Base-by-base conservation (phyloP, 192 early-diverging fungal species). In the Thoreauomyces humboldtii region DNA sequence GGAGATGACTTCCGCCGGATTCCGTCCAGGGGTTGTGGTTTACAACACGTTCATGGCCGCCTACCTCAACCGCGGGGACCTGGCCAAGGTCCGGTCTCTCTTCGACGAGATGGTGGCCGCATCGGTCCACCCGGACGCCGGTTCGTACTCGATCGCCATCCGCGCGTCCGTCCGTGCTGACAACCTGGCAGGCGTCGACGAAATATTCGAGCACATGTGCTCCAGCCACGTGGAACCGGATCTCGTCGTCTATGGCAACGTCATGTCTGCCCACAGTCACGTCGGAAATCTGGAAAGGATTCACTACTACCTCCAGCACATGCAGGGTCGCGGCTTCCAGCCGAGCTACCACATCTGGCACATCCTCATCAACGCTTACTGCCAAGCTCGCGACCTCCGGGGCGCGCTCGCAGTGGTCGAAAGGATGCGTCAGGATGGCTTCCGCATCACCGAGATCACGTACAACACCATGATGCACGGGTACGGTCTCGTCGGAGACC, bases 401-500 rank as follows among this genome's bases (percentile, higher is more conserved):
- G 63, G 35, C 22, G 73, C 73, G 7, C n/a, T 17, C 21, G 42
- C 36, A 17, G 22, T 69, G 21, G 56, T 65, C 7, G 36, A 69
- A 22, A 15, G 51, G 24, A 70, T 74, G 67, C 7, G 27, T n/a
- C 19, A n/a, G 24, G 24, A 34, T 1, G 55, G 57, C 9, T 42
- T 53, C 15, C 35, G 15, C 17, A 21, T 36, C 5, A 48, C 47
- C 21, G 38, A 37, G 11, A n/a, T 63, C 28, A 61, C 67, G 0
- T 74, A 64, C 55, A 54, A 57, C 33, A 74, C 62, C 32, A 17
- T 74, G 62, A 69, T 74, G 28, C 19, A 60, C 38, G 72, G 72
- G 22, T 63, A 65, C 45, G 72, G 65, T 11, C 52, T 58, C 9
- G 32, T 25, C 19, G 67, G 67, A 14, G 61, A 74, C 38, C 28